Conservation (phyloP, 495 filamentous ascomycete species). For the Neurospora intermedia region DNA sequence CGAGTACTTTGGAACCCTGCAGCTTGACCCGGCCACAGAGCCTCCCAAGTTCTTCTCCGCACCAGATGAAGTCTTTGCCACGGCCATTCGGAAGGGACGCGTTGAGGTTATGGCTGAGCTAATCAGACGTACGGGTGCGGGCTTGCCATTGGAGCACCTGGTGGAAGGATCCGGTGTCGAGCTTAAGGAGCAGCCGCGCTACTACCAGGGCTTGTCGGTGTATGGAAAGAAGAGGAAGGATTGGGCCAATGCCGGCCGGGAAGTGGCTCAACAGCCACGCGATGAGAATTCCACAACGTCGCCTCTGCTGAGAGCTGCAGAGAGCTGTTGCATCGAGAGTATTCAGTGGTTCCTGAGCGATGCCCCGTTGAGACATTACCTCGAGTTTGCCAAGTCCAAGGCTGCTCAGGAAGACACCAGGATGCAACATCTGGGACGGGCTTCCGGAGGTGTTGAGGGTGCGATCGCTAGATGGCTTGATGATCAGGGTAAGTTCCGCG, state of each 20-base stretch:
- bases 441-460: constrained; percentile 46
- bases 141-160: constrained; percentile 53
- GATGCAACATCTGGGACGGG: constrained; percentile 42
- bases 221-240: constrained; percentile 55
- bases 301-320: constrained; percentile 50
- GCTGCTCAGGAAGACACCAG: constrained; percentile 39
- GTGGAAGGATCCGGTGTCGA: constrained; percentile 48
- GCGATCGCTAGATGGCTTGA: constrained; percentile 51
- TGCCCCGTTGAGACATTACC: constrained; percentile 48
- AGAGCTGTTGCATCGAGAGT: constrained; percentile 43
- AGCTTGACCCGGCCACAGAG: constrained; percentile 17
- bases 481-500: constrained; percentile 32
- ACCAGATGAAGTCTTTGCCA: constrained; percentile 18
- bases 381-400: constrained; percentile 49
- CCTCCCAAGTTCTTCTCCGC: constrained; percentile 23
- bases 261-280: constrained; percentile 13
- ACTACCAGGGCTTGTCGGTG: constrained; percentile 62
- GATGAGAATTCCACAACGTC: constrained; percentile 22
- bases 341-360: constrained; percentile 64
- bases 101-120: constrained; percentile 29
- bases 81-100: constrained; percentile 22
- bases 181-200: constrained; percentile 47
- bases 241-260: constrained; percentile 48
- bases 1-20: constrained; percentile 16
- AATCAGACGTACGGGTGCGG: constrained; percentile 44